These are phyloP conservation scores for Phytophthora ramorum DNA, from an alignment of 352 stramenopile species.

Conservation along the genomic window DNA sequence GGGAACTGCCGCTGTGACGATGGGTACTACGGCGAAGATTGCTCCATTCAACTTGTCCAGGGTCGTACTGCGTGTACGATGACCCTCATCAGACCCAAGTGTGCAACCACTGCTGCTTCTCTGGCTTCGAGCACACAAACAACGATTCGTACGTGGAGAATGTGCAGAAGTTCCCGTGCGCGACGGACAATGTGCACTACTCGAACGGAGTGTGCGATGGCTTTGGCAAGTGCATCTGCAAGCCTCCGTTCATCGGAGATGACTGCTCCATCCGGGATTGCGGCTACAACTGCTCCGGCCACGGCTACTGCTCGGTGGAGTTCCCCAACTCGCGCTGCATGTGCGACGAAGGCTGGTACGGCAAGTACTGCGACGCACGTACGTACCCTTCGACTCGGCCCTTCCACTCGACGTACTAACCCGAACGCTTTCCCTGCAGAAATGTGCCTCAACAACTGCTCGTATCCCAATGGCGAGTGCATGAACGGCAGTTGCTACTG, in stretches of 20 bases:
- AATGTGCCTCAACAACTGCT: conserved; percentile 98
- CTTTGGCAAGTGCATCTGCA: conserved; percentile 96
- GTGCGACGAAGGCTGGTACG: conserved; percentile 95
- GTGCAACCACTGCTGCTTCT: conserved; percentile 95
- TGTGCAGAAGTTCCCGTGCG: conserved; percentile 92
- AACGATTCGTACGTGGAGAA: conserved; percentile 92
- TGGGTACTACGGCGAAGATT: conserved; percentile 97
- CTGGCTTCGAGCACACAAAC: conserved; percentile 84
- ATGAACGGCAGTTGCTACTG: conserved; percentile 93
- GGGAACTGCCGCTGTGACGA: conserved; percentile 94
- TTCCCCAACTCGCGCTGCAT: conserved; percentile 96
- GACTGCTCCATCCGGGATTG: conserved; percentile 96
- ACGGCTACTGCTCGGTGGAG: conserved; percentile 96
- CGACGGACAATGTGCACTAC: conserved; percentile 82
- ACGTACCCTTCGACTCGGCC: conserved; percentile 35
- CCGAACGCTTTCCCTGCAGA: conserved; percentile 28
- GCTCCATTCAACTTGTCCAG: conserved; percentile 94
- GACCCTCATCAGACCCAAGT: conserved; percentile 82
- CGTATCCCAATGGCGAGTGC: conserved; percentile 95
- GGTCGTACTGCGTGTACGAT: conserved; percentile 94
- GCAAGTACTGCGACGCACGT: conserved; percentile 91
- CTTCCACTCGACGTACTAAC: background rate
- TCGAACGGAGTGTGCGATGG: conserved; percentile 96
- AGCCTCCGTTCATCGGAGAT: conserved; percentile 92
- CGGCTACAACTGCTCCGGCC: conserved; percentile 88